Evolutionary conservation across 2,329 filamentous ascomycete genomes (phyloP), one percentile per base, ranked within the genome.

Genomic region (Gnomoniopsis smithogilvyi): DNA sequence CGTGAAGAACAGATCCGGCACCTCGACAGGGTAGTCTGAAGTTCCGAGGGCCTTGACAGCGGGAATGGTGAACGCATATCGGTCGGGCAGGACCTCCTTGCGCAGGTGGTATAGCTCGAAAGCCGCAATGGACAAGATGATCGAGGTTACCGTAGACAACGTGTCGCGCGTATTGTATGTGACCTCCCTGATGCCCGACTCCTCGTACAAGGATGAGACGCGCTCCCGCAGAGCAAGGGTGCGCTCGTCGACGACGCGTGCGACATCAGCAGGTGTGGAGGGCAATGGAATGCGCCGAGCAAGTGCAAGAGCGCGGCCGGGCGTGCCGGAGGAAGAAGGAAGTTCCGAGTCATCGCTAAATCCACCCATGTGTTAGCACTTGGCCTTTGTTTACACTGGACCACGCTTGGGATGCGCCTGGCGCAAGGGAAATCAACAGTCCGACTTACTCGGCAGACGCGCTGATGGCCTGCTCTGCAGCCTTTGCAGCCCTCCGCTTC

Each of bases 1-100:
- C 10, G 97, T 77, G 33, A 88, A 74, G 73, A 95, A 96, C 66
- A 96, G 78, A 72, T 98, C 91, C 0, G 93, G 92, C 21, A 95
- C 74, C 67, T 84, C 81, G 62, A 96, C 78, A 2, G 85, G 77
- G 63, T 84, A 80, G 62, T 84, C 82, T 7, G 78, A 75, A 15
- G 83, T 83, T 58, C 80, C 78, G 22, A 91, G 72, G 21, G 78
- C 71, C 14, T 73, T 65, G 56, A 89, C 72, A 33, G 86, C 80
- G 6, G 91, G 90, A 53, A 92, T 79, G 60, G 89, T 88, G 70
- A 92, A 88, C 62, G 89, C 83, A 70, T 89, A 91, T 66, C 82
- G 81, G 69, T 88, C 83, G 26, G 89, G 83, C 6, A 97, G 78
- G 56, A 96, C 78, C 70, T 89, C 86, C 51, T 78, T 79, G 63